Conservation (phyloP, 495 filamentous ascomycete species). For the Schizothecium vesticola region DNA sequence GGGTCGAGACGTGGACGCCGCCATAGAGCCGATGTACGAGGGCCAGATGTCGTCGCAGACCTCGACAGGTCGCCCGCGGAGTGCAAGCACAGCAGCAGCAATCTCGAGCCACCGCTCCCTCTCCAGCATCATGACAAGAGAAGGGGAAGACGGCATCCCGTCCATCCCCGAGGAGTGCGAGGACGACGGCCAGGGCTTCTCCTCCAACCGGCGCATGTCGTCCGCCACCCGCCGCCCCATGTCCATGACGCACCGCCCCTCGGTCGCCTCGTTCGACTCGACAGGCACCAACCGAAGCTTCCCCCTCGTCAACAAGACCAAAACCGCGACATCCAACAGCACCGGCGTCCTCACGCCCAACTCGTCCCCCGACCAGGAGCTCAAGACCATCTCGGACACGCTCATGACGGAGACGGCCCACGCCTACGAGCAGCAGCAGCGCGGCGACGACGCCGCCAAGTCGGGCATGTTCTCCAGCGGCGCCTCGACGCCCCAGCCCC, state of each 20-base stretch:
- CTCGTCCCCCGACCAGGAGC: slow-evolving; percentile 34
- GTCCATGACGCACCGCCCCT: slow-evolving; percentile 42
- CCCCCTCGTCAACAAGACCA: slow-evolving; percentile 47
- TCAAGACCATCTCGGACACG: slow-evolving; percentile 34
- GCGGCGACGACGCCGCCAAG: slow-evolving; percentile 10
- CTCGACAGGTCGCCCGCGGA: slow-evolving; percentile 23
- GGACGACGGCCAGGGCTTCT: slow-evolving; percentile 8
- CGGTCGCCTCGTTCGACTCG: slow-evolving; percentile 45
- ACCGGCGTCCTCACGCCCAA: slow-evolving; percentile 38
- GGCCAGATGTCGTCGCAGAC: slow-evolving; percentile 15
- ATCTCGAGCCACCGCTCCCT: slow-evolving; percentile 17
- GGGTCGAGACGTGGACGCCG: slow-evolving; percentile 10
- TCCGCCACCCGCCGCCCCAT: slow-evolving; percentile 34
- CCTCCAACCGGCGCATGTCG: slow-evolving; percentile 18
- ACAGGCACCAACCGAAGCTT: slow-evolving; percentile 49
- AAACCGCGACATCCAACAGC: slow-evolving; percentile 23
- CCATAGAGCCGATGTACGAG: slow-evolving; percentile 11
- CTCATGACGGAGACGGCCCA: slow-evolving; percentile 38
- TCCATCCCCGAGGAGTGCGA: slow-evolving; percentile 27
- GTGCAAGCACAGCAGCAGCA: slow-evolving; percentile 22
- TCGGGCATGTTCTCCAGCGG: slow-evolving; percentile 24
- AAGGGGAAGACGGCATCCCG: slow-evolving; percentile 31
- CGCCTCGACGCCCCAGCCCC: slow-evolving; percentile 22
- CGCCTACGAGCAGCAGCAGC: slow-evolving; percentile 20
- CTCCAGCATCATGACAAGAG: slow-evolving; percentile 9